Evolutionary conservation across 768 basidiomycete genomes (phyloP), one percentile per base, ranked within the genome.

Genomic region (Dentipellis fragilis): DNA sequence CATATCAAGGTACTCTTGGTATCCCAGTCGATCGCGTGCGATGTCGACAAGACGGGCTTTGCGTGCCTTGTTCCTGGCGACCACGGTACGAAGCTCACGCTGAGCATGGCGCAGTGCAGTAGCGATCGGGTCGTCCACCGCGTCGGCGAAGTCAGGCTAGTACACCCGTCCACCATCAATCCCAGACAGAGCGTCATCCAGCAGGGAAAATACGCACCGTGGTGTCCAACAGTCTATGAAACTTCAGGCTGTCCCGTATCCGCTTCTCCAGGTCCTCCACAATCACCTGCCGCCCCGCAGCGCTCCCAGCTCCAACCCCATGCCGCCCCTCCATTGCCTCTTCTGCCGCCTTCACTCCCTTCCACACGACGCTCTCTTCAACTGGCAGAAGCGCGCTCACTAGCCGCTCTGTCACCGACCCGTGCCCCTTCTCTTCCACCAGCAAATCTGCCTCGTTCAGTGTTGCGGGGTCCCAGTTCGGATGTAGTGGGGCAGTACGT

Each of bases 91-190:
- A 5, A 99, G 78, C 60, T 92, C 83, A 12, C 78, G 72, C 67
- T 99, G 96, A 16, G 91, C 89, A 45, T 90, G 85, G 2, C 95
- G 87, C 1, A 99, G 80, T 1, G 91, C 87, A 1, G 89, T 84
- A 8, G 93, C 86, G 50, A 99, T 89, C 35, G 94, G 93, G 68
- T 99, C 96, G 66, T 98, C 95, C 38, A 93, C 87, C 58, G 86
- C 83, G 47, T 83, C 77, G 21, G 80, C 73, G 64, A 80, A 90
- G 66, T 90, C 83, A 49, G 87, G 85, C 87, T 89, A 6, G 29
- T 29, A 6, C 29, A 29, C 29, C 29, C 29, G 6, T 29, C 29
- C 3, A 29, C 29, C 3, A 29, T 29, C 29, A 29, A 6, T 29
- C 3, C 3, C 29, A 29, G 29, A 19, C 46, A 3, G 52, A 16